Conservation (phyloP, 2,329 filamentous ascomycete genomes). For the Diaporthe batatas region DNA sequence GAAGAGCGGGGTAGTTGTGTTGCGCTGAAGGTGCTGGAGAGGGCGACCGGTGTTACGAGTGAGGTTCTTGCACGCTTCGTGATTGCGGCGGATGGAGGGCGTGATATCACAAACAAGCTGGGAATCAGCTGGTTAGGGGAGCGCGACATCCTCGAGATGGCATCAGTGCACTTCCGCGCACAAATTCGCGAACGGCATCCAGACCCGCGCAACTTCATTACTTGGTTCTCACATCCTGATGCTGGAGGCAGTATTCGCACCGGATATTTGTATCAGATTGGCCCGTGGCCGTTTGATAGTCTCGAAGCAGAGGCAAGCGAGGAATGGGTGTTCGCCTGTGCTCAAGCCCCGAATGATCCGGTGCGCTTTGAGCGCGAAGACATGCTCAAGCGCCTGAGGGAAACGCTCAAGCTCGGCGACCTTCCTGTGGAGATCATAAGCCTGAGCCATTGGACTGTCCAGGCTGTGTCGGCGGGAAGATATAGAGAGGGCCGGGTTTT, state of each 20-base stretch:
- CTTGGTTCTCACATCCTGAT: conserved; percentile 52
- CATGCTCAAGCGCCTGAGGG: conserved; percentile 46
- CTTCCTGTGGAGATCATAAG: conserved; percentile 49
- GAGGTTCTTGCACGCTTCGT: conserved; percentile 48
- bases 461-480: conserved; percentile 47
- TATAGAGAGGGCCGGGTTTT: conserved; percentile 50
- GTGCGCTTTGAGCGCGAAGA: conserved; percentile 42
- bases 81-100: conserved; percentile 52
- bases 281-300: conserved; percentile 48
- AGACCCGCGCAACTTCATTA: conserved; percentile 50
- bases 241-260: conserved; percentile 51
- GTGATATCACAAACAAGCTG: conserved; percentile 48
- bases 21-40: conserved; percentile 43
- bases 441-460: conserved; percentile 51
- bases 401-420: conserved; percentile 49
- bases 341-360: conserved; percentile 44
- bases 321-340: conserved; percentile 51
- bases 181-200: conserved; percentile 46
- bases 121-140: conserved; percentile 50
- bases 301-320: conserved; percentile 45
- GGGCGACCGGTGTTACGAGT: conserved; percentile 34
- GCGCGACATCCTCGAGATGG: conserved; percentile 51
- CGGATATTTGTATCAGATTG: conserved; percentile 52
- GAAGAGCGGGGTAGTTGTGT: conserved; percentile 43
- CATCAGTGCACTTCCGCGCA: conserved; percentile 50